Base-by-base conservation (phyloP, 1,139 yeast species). In the Yamadazyma dushanensis region DNA sequence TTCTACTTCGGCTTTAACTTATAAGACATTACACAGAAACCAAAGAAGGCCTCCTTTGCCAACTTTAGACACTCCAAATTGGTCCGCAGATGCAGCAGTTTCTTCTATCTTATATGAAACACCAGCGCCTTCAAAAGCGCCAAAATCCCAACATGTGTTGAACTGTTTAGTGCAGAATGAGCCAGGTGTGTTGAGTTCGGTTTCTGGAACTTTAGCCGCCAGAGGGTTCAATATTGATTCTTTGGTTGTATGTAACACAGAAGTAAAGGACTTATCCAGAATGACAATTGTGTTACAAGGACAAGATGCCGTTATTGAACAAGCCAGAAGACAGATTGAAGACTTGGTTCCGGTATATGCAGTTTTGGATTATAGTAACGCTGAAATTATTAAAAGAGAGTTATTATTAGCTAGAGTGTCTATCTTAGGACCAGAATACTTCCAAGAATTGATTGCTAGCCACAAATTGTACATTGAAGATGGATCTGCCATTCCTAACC, bases 341-440 rank as follows among this genome's bases (percentile, higher is more conserved):
- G 97, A 92, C 55, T 76, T 92, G 58, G 98, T 92, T 18, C 98
- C 98, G 5, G 97, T 92, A 26, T 92, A 95, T 70, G 98, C 98
- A 7, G 98, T 92, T 26, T 74, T 92, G 59, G 97, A 92, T 66
- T 92, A 92, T 68, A 77, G 96, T 39, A 80, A 87, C 55, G 82
- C 96, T 22, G 89, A 90, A 55, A 85, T 90, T 52, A 89, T 92
- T 58, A 79, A 82, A 61, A 79, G 98, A 61, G 98, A 92, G 66
- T 73, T 92, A 53, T 73, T 92, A 41, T 72, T 92, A 54, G 96
- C 96, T 31, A 82, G 97, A 68, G 85, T 92, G 37, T 88, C 97
- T 5, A 72, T 92, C 45, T 73, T 92, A 52, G 98, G 98, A 25
- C 96, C 97, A 14, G 98, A 92, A 68, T 92, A 90, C 70, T 92